phyloP scores from a whole-genome alignment of 2,329 filamentous ascomycete genomes.

The Parastagonospora nodorum region DNA sequence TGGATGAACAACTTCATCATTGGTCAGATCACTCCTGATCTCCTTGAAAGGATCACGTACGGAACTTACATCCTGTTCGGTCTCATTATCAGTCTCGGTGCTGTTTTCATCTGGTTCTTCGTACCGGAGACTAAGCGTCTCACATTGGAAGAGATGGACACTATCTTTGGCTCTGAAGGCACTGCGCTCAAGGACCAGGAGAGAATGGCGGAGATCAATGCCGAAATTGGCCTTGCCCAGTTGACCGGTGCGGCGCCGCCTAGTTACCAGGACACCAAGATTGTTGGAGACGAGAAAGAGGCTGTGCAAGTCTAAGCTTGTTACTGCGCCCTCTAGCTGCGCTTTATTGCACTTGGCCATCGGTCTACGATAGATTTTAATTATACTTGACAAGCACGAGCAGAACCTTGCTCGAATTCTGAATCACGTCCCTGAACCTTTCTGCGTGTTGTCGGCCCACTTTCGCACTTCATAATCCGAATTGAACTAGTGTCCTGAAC shows the following conservation, averaged over 20 bases:
- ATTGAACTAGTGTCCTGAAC: too few relatives aligned
- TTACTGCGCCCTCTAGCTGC: too few relatives aligned
- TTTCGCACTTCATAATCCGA: too few relatives aligned
- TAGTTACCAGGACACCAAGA: slow-evolving; percentile 5
- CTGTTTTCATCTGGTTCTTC: slow-evolving; percentile 57
- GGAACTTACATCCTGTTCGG: slow-evolving; percentile 77
- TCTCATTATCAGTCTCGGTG: slow-evolving; percentile 65
- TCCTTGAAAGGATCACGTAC: slow-evolving; percentile 68
- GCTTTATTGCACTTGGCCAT: too few relatives aligned
- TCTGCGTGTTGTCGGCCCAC: too few relatives aligned
- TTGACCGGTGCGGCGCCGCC: slow-evolving; percentile 12
- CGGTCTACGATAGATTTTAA: too few relatives aligned
- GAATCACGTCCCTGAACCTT: too few relatives aligned
- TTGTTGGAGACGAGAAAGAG: slow-evolving; percentile 21
- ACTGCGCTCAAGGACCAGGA: slow-evolving; percentile 69
- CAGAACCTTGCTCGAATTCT: too few relatives aligned
- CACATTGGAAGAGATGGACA: slow-evolving; percentile 64
- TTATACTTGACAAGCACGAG: too few relatives aligned
- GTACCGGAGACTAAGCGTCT: slow-evolving; percentile 61
- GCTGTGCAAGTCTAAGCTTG: neutral
- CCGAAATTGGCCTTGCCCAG: slow-evolving; percentile 67
- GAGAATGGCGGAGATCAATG: slow-evolving; percentile 73
- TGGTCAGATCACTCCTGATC: slow-evolving; percentile 71
- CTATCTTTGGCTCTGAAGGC: slow-evolving; percentile 69
- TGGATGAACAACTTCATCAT: slow-evolving; percentile 65